These are phyloP conservation scores for Cavenderia fasciculata DNA, from an alignment of 78 protist species.

Conservation along the genomic window DNA sequence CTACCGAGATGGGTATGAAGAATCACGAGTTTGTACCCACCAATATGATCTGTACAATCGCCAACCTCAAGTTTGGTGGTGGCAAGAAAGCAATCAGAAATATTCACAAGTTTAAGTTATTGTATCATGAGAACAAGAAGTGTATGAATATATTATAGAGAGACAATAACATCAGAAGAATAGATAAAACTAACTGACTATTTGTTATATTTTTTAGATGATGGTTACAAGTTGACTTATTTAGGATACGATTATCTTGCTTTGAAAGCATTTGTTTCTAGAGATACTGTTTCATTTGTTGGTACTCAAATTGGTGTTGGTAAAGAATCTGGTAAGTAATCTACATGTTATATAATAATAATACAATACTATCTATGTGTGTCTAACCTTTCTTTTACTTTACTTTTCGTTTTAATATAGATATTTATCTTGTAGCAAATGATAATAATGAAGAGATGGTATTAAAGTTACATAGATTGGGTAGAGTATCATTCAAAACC, in stretches of 20 bases:
- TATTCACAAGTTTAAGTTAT: conserved; percentile 87
- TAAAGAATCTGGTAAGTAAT: conserved; percentile 94
- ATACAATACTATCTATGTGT: background rate
- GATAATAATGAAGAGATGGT: conserved; percentile 78
- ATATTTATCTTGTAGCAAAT: conserved; percentile 80
- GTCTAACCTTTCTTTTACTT: background rate
- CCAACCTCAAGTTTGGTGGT: conserved; percentile 88
- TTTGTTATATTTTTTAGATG: conserved; percentile 68
- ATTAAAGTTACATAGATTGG: conserved; percentile 91
- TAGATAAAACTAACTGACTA: background rate
- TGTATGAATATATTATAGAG: conserved; percentile 35
- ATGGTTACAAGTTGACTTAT: conserved; percentile 96
- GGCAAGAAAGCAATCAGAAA: conserved; percentile 59
- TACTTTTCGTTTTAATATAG: conserved; percentile 17
- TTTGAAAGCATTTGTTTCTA: conserved; percentile 86
- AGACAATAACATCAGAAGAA: background rate
- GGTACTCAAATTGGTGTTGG: conserved; percentile 98
- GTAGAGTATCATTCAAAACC: conserved; percentile 96
- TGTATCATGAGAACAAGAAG: conserved; percentile 85
- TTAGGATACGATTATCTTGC: conserved; percentile 98
- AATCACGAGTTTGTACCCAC: conserved; percentile 97
- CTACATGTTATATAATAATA: background rate
- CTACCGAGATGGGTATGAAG: conserved; percentile 94
- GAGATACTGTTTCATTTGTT: conserved; percentile 85
- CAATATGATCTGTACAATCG: conserved; percentile 86